Conservation (phyloP, 176 grass and related monocot genomes). For the Avena insularis region DNA sequence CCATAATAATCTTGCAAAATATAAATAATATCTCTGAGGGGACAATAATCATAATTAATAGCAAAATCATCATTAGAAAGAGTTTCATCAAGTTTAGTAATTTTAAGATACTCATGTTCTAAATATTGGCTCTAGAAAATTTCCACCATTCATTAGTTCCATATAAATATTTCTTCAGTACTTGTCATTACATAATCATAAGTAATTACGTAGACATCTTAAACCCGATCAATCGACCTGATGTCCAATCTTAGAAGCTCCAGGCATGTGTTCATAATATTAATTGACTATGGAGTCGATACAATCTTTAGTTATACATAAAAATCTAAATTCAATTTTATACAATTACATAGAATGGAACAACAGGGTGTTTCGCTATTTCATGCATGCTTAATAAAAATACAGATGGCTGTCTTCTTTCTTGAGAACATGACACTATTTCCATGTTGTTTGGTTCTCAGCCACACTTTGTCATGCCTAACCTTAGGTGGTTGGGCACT, state of each 20-base stretch:
- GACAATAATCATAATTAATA: too few species aligned
- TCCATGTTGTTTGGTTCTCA: neutral
- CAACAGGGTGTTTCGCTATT: neutral
- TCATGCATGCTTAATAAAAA: neutral
- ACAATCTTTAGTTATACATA: neutral
- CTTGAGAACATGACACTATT: neutral
- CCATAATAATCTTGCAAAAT: too few species aligned
- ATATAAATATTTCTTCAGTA: conserved; percentile 4
- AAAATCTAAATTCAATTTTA: neutral
- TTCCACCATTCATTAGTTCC: too few species aligned
- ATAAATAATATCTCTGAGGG: too few species aligned
- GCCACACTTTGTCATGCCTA: neutral
- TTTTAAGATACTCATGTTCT: too few species aligned
- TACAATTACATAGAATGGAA: neutral
- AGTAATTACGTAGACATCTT: too few species aligned
- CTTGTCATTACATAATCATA: neutral
- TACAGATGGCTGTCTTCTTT: neutral
- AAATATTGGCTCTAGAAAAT: too few species aligned
- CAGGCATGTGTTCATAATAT: neutral
- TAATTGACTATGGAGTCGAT: too few species aligned
- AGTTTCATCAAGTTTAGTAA: too few species aligned
- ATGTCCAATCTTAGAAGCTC: neutral
- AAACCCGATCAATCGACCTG: neutral
- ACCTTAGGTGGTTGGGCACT: neutral
- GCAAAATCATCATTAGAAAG: too few species aligned